phyloP scores from a whole-genome alignment of 2,329 filamentous ascomycete species.

The Penicillium vulpinum region DNA sequence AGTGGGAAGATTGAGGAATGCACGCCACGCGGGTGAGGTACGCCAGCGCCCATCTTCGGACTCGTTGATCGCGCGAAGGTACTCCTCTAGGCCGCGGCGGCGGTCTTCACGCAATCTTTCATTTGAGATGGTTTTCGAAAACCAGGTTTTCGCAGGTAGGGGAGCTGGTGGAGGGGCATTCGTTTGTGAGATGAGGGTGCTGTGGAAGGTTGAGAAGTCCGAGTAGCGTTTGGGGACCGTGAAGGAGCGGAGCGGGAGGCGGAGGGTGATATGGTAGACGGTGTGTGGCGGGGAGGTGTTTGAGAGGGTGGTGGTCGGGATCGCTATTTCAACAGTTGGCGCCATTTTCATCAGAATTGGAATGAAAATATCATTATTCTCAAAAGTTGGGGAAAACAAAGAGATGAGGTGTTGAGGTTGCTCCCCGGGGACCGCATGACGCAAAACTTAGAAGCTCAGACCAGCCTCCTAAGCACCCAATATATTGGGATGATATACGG shows the following conservation, averaged over 20 bases:
- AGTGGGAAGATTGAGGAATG: conserved; percentile 58
- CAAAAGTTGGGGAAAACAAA: conserved; percentile 1
- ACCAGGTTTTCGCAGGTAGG: conserved; percentile 62
- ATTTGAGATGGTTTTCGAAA: conserved; percentile 58
- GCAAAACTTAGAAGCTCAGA: conserved; percentile 10
- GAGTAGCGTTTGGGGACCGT: conserved; percentile 64
- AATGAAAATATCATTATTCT: not conserved
- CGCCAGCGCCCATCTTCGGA: conserved; percentile 60
- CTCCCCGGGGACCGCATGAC: conserved; percentile 1
- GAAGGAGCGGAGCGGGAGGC: conserved; percentile 61
- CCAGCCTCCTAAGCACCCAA: not conserved
- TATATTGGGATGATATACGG: not conserved
- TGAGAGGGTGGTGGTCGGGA: conserved; percentile 52
- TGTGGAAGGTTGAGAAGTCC: conserved; percentile 60
- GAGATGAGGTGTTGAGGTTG: not conserved
- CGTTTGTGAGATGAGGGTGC: conserved; percentile 51
- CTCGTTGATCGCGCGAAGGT: conserved; percentile 59
- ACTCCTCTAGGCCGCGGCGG: conserved; percentile 57
- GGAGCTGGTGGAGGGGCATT: conserved; percentile 54
- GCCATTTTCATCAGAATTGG: conserved; percentile 36
- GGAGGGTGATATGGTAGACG: conserved; percentile 61
- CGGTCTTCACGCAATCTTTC: conserved; percentile 59
- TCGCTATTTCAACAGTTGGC: conserved; percentile 46
- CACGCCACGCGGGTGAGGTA: conserved; percentile 56
- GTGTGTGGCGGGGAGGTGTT: conserved; percentile 57